Percentiles rank a stretch among this genome's conserved stretches.
Conservation (phyloP, 768 basidiomycete species). For the Tulasnella calospora region DNA sequence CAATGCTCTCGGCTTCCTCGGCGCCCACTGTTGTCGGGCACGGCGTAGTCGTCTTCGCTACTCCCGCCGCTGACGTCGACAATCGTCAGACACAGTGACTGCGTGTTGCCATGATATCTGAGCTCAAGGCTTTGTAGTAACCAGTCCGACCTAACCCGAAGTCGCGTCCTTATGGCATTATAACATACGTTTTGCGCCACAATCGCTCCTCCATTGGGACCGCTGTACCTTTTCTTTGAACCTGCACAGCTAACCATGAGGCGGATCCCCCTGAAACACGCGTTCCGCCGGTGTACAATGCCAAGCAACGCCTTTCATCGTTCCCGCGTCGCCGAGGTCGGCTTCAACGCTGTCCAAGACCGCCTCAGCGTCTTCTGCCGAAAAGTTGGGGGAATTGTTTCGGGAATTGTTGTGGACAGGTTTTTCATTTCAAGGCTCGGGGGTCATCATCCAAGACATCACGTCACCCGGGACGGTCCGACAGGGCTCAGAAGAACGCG, state of each 20-base stretch:
- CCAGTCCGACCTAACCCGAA: neutral
- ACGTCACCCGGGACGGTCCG: neutral
- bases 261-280: neutral
- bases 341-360: neutral
- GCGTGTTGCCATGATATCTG: neutral
- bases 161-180: neutral
- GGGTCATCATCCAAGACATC: neutral
- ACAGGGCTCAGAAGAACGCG: neutral
- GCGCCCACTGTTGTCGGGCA: neutral
- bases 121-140: neutral
- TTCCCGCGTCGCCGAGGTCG: neutral
- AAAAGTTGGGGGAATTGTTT: neutral
- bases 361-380: neutral
- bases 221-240: neutral
- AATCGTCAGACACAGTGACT: neutral
- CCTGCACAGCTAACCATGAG: neutral
- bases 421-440: neutral
- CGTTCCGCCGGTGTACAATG: neutral
- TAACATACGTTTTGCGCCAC: neutral
- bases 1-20: constrained; percentile 1
- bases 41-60: neutral
- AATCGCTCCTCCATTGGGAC: neutral
- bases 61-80: neutral
- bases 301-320: neutral
- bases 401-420: neutral